Evolutionary conservation across 106 monocot genomes (phyloP), one percentile per base, ranked within the genome.

Genomic region (Dioscorea zingiberensis): DNA sequence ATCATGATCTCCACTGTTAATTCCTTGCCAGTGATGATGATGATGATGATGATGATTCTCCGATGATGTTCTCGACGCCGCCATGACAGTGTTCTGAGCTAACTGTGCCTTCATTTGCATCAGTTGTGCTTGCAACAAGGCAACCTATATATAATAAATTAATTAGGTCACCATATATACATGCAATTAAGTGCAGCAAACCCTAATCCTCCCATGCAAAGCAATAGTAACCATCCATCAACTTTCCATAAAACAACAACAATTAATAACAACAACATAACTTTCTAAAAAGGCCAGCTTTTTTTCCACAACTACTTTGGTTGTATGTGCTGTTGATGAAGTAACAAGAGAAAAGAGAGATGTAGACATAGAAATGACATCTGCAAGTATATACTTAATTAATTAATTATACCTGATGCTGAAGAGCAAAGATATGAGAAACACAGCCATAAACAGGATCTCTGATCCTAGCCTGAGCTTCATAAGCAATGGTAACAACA

Each of bases 401-500:
- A 17, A 54, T 0, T n/a, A n/a, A n/a, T n/a, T n/a, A n/a, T n/a
- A 88, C 88, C 78, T 89, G 84, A 21, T 89, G 85, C 60, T 82
- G 85, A 7, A 85, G 79, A 6, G 78, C 82, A 44, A 89, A 79
- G 76, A 89, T 75, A 64, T 89, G 79, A 21, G 77, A 78, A 21
- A 89, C 89, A 61, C 89, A 89, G 11, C 89, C 89, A 28, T 89
- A 85, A 54, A 89, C 85, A 22, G 89, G 85, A 49, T 89, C 89
- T 14, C 69, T 28, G 63, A 89, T 68, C 68, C 89, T 63, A 3
- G 89, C 78, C 61, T 89, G 79, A 16, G 89, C 89, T 70, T 89
- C 85, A 38, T 85, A 89, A 47, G 76, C 67, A 45, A 89, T 74
- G 53, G 85, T 77, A 25, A 77, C 81, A 4, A 75, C 89, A 16